Evolutionary conservation across 768 basidiomycete species (phyloP).

Genomic region (Termitomyces bulborhizus): DNA sequence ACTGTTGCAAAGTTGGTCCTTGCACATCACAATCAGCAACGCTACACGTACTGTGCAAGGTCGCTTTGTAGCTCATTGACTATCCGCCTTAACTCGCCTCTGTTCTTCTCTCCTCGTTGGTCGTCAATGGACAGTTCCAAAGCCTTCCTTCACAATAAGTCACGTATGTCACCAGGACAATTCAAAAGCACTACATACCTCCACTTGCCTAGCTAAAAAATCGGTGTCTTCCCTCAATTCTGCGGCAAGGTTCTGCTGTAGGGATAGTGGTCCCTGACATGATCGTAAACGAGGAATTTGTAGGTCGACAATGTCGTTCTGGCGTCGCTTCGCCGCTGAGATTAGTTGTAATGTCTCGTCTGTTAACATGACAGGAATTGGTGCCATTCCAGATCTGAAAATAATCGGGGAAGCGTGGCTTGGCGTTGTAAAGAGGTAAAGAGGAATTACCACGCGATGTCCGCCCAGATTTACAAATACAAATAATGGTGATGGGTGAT

Average conservation of each 20-base stretch:
- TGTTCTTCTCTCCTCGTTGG: constrained; percentile 50
- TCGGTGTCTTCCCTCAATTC: constrained; percentile 78
- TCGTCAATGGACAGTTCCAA: constrained; percentile 71
- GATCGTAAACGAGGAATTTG: constrained; percentile 70
- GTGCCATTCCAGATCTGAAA: constrained; percentile 43
- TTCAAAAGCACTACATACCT: constrained; percentile 36
- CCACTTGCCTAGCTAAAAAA: constrained; percentile 53
- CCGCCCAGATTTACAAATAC: not conserved
- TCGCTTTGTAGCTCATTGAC: constrained; percentile 42
- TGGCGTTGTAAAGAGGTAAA: not conserved
- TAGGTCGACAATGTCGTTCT: constrained; percentile 57
- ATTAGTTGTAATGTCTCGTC: constrained; percentile 46
- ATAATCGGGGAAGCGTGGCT: not conserved
- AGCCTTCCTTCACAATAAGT: constrained; percentile 32
- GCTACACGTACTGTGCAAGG: constrained; percentile 42
- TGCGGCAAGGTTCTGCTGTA: constrained; percentile 68
- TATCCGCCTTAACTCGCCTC: constrained; percentile 38
- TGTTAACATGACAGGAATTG: constrained; percentile 49
- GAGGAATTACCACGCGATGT: not conserved
- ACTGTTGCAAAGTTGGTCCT: constrained; percentile 25
- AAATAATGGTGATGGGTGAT: not conserved
- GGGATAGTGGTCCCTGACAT: constrained; percentile 61
- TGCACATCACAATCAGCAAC: not conserved
- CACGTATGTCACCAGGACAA: constrained; percentile 10
- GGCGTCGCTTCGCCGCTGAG: constrained; percentile 44